These are phyloP conservation scores for Tetrapyrgos nigripes DNA, from an alignment of 1,284 basidiomycete species.

Conservation along the genomic window DNA sequence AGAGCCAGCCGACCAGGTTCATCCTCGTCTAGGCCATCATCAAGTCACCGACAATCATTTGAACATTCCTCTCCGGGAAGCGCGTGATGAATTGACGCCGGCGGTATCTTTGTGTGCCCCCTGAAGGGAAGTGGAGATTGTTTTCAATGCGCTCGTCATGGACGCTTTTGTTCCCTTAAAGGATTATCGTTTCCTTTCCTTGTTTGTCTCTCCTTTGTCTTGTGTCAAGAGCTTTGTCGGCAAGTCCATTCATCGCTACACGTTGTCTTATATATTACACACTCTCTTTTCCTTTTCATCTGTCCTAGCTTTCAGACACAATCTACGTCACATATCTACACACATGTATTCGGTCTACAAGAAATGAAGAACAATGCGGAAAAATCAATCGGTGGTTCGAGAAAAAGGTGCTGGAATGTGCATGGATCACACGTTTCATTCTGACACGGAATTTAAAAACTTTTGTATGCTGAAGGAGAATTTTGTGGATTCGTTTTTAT, in stretches of 20 bases:
- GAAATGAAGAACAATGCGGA: background rate
- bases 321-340: background rate
- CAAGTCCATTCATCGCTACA: too few species aligned
- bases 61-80: background rate
- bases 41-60: constrained; percentile 19
- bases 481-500: background rate
- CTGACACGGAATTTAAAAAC: background rate
- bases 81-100: background rate
- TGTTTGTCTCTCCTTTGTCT: too few species aligned
- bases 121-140: too few species aligned
- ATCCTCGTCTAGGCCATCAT: constrained; percentile 27
- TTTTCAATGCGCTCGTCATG: too few species aligned
- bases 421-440: background rate
- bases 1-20: constrained; percentile 35
- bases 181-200: too few species aligned
- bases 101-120: background rate
- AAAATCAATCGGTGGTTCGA: background rate
- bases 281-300: too few species aligned
- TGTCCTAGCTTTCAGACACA: background rate
- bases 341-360: background rate
- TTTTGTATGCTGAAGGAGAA: too few species aligned
- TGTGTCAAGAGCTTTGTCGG: too few species aligned
- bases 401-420: background rate
- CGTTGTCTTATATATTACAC: too few species aligned
- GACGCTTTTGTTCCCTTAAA: too few species aligned